Base-by-base conservation (phyloP, 805 yeast genomes). In the Ogataea angusta region DNA sequence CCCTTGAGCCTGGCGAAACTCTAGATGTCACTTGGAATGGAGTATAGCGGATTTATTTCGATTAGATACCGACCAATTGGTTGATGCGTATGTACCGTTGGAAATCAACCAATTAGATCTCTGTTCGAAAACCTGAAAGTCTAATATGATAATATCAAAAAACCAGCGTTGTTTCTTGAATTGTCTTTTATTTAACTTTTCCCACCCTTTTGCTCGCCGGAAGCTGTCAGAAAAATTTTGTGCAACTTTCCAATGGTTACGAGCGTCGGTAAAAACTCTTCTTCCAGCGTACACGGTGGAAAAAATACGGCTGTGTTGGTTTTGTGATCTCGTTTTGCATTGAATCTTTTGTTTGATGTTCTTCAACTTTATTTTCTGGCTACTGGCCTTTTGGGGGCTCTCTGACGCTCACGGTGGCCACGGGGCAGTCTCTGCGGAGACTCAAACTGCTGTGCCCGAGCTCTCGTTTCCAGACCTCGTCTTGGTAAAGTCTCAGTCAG, bases 391-490 rank as follows among this genome's bases (percentile, higher is more conserved):
- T 14, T 24, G 19, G 26, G 36, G 15, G 16, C 36, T 28, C 3
- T 28, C 37, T 22, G 22, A 21, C 6, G 38, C 36, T 23, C 43
- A 38, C 30, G 36, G 44, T 13, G 42, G 38, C 6, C 44, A 36
- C 10, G 30, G 22, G 3, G 31, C n/a, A 8, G 12, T 24, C 6
- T 30, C 33, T 10, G 24, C 22, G 13, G 33, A 30, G 8, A 37
- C n/a, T 36, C 34, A 10, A 40, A 13, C 12, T 30, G 35, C 10
- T 24, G n/a, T 13, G 6, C 23, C 23, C 3, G 41, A 28, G 5
- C 36, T 56, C 10, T 58, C 65, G 4, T 22, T 62, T 16, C 58
- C 62, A 5, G 49, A 59, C 27, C 45, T 62, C 24, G 51, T 55
- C 2, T 29, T 46, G 3, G 43, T 61, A 10, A 27, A 49, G 10